Percentiles rank a stretch among this genome's conserved stretches.
Conservation (phyloP, 371 early-diverging fungal species). For the Circinella minor region DNA sequence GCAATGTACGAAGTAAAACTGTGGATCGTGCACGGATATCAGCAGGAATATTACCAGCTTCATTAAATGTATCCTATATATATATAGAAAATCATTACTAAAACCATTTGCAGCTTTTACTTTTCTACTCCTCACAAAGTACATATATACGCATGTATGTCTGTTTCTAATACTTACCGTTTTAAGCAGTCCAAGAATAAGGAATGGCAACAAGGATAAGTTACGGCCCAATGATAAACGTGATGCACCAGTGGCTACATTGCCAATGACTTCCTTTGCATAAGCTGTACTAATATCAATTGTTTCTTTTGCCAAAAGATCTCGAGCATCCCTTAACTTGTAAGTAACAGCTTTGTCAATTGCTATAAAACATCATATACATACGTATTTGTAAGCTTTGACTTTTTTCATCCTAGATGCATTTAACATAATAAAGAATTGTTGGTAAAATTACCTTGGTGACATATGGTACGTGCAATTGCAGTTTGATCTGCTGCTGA, state of each 20-base stretch:
- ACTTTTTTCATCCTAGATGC: too few relatives aligned
- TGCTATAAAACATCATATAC: conserved; percentile 24
- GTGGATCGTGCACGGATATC: conserved; percentile 65
- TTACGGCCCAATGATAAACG: conserved; percentile 73
- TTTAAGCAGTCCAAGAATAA: conserved; percentile 71
- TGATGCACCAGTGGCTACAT: conserved; percentile 50
- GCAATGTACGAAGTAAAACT: conserved; percentile 64
- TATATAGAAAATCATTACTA: background rate
- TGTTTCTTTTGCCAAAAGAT: conserved; percentile 66
- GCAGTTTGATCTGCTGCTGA: conserved; percentile 72
- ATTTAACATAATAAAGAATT: too few relatives aligned
- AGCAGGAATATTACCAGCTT: conserved; percentile 41
- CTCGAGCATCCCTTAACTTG: conserved; percentile 80
- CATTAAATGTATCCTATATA: conserved; percentile 42
- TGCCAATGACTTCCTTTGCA: conserved; percentile 61
- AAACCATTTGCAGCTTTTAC: background rate
- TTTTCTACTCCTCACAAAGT: conserved; percentile 13
- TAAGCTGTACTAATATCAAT: conserved; percentile 72
- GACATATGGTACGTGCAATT: conserved; percentile 60
- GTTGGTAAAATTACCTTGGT: conserved; percentile 61
- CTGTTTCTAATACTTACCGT: conserved; percentile 27
- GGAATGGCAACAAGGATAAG: conserved; percentile 70
- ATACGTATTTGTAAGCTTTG: conserved; percentile 1
- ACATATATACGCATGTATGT: conserved; percentile 12
- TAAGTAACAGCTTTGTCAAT: conserved; percentile 72